Conservation (phyloP, 75 land plant genomes). For the Pinus albicaulis region DNA sequence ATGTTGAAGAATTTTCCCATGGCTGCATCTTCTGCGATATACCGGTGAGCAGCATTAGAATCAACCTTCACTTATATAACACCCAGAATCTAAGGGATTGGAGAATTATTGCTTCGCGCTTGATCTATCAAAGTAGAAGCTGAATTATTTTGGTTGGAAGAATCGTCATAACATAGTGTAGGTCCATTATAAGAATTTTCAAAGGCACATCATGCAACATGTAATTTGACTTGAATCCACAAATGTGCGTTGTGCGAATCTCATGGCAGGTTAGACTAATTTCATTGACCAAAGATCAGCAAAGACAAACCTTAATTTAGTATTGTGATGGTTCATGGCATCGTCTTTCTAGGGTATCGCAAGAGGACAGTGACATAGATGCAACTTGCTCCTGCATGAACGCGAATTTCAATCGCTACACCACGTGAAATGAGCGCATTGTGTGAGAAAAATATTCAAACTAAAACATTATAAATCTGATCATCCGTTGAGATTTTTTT, state of each 20-base stretch:
- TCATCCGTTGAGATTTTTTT: too few relatives aligned
- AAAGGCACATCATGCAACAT: not conserved
- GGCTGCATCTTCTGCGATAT: not conserved
- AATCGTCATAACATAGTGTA: not conserved
- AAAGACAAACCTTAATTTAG: not conserved
- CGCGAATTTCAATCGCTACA: too few relatives aligned
- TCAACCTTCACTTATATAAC: not conserved
- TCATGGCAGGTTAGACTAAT: not conserved
- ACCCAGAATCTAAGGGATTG: not conserved
- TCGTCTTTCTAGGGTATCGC: not conserved
- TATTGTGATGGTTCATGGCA: not conserved
- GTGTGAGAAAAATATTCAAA: not conserved
- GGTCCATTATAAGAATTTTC: not conserved
- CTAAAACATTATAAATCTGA: too few relatives aligned
- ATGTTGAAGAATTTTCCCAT: not conserved
- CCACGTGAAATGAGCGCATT: not conserved
- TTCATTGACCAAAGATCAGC: not conserved
- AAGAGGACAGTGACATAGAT: not conserved
- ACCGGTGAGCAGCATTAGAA: not conserved
- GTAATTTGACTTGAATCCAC: not conserved
- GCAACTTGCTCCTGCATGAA: too few relatives aligned
- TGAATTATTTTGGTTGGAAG: not conserved
- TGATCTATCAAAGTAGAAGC: not conserved
- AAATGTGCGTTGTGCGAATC: not conserved
- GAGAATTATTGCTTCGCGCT: not conserved